Evolutionary conservation across 805 yeast genomes (phyloP), one percentile per base, ranked within the genome.

Genomic region (Candida suzukii): DNA sequence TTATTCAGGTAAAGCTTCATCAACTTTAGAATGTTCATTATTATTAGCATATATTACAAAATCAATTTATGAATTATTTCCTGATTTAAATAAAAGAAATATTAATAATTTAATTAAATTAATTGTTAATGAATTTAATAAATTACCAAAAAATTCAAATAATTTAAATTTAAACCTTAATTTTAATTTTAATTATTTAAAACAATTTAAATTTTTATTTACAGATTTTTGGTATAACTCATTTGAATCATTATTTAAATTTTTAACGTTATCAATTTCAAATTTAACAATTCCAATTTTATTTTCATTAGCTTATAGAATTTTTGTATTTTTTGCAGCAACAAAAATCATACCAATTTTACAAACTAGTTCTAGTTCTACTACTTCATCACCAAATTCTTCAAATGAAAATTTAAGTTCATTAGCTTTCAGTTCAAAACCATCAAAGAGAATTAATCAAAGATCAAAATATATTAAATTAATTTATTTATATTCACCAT

Each of bases 1-100:
- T 27, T 73, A 84, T 18, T 78, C 91, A 2, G 82, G 83, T 7
- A 76, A 75, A 45, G 97, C 97, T 3, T 81, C 91, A n/a, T 80
- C 91, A n/a, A 31, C 35, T 18, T 73, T 90, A 39, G 99, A 93
- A 62, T 76, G 88, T 26, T 83, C 95, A 12, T 64, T 91, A 43
- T 71, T 93, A 53, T 80, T 88, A 57, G 91, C 95, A 9, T 93
- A 93, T 61, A 81, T 91, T 46, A 96, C 93, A 24, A 84, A 95
- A 57, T 88, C 96, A 53, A 78, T 90, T 46, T 93, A 93, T 60
- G 95, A 90, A 57, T 79, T 95, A 3, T 88, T 91, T 53, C 96
- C 98, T 1, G 88, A 85, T 51, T 72, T 91, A 47, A 82, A 90
- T 8, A 76, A 78, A 41, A 50, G 55, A 40, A 62, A 63, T 44